These are phyloP conservation scores for Xanthoconium stramineum DNA, from an alignment of 768 basidiomycete genomes.

Conservation along the genomic window DNA sequence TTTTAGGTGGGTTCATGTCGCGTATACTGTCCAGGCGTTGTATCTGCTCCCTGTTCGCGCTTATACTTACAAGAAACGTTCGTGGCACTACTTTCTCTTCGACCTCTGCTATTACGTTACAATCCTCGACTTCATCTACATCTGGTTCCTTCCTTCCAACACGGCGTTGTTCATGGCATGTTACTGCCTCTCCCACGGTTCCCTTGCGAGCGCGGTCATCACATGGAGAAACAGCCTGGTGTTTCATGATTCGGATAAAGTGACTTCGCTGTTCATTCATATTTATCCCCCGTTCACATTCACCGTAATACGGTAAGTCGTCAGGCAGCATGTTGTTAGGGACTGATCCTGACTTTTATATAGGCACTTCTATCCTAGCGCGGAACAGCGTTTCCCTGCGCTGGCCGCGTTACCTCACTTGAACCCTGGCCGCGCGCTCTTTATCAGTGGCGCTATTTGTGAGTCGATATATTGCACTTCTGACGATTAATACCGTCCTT, in stretches of 20 bases:
- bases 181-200: slow-evolving; percentile 89
- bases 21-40: slow-evolving; percentile 74
- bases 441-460: slow-evolving; percentile 84
- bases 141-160: slow-evolving; percentile 85
- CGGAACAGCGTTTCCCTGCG: slow-evolving; percentile 83
- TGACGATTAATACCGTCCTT: background rate
- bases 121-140: slow-evolving; percentile 84
- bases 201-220: slow-evolving; percentile 90
- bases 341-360: slow-evolving; percentile 4
- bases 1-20: slow-evolving; percentile 79
- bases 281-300: slow-evolving; percentile 91
- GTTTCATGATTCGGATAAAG: slow-evolving; percentile 96
- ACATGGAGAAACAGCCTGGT: slow-evolving; percentile 99
- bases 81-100: slow-evolving; percentile 94
- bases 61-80: slow-evolving; percentile 87
- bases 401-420: slow-evolving; percentile 66
- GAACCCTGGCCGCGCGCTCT: slow-evolving; percentile 65
- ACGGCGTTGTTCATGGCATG: slow-evolving; percentile 83
- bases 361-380: slow-evolving; percentile 87
- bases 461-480: slow-evolving; percentile 29
- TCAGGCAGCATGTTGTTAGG: background rate
- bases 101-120: slow-evolving; percentile 93
- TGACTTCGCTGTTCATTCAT: slow-evolving; percentile 93
- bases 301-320: slow-evolving; percentile 78
- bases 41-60: slow-evolving; percentile 81